phyloP scores from a whole-genome alignment of 192 early-diverging fungal species.

The Gonapodya sp. region DNA sequence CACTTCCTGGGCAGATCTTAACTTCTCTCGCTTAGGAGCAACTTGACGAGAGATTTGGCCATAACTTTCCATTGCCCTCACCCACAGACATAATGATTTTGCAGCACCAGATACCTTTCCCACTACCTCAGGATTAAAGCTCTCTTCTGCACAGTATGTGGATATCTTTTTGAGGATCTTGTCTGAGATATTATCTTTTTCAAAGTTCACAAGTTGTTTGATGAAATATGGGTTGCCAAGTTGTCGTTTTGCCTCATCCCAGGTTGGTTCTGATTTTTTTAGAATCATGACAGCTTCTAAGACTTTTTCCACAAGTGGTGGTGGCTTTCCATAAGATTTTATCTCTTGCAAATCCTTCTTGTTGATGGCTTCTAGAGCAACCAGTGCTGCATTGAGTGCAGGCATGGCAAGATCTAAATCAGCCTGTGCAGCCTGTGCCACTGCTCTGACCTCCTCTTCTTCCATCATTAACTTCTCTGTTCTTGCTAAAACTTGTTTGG shows the following conservation, averaged over 20 bases:
- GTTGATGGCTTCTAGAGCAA: constrained; percentile 12
- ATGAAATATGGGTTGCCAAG: constrained; percentile 14
- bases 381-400: constrained; percentile 12
- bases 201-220: constrained; percentile 16
- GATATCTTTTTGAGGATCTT: constrained; percentile 15
- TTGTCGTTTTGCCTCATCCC: constrained; percentile 15
- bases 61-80: constrained; percentile 15
- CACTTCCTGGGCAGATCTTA: constrained; percentile 14
- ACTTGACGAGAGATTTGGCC: constrained; percentile 14
- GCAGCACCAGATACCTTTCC: constrained; percentile 12
- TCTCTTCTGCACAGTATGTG: constrained; percentile 11
- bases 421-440: constrained; percentile 10
- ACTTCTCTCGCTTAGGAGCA: constrained; percentile 11
- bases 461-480: constrained; percentile 25
- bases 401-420: constrained; percentile 17
- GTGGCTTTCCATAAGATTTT: constrained; percentile 17
- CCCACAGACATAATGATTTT: constrained; percentile 15
- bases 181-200: constrained; percentile 15
- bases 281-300: constrained; percentile 15
- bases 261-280: constrained; percentile 16
- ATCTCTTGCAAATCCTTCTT: constrained; percentile 15
- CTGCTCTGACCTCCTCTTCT: constrained; percentile 13
- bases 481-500: constrained; percentile 45
- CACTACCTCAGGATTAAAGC: constrained; percentile 13
- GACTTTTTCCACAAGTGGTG: constrained; percentile 12